These are phyloP conservation scores for Talaromyces sp. DNA, from an alignment of 2,329 filamentous ascomycete species.

Conservation along the genomic window DNA sequence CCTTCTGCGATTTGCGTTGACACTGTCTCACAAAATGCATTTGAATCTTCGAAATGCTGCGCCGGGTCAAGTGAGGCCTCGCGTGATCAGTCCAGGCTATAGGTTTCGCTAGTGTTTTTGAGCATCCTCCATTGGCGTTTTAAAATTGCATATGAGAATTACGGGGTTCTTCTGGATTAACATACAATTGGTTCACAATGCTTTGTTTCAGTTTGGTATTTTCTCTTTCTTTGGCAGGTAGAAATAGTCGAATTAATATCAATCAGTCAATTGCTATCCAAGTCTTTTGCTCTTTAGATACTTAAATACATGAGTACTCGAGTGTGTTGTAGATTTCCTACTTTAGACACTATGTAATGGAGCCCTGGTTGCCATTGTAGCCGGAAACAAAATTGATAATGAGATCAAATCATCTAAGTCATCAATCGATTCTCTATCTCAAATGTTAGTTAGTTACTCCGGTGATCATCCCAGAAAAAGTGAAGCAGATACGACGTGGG, in stretches of 20 bases:
- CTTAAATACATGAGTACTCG: too few species aligned
- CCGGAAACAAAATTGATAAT: background rate
- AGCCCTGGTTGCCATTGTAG: too few species aligned
- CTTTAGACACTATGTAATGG: too few species aligned
- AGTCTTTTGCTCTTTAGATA: too few species aligned
- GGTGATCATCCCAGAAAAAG: too few species aligned
- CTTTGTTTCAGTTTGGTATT: background rate
- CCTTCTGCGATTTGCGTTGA: conserved; percentile 18
- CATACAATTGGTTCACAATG: background rate
- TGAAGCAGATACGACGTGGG: background rate
- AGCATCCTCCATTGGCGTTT: background rate
- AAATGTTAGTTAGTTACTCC: too few species aligned
- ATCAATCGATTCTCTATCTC: background rate
- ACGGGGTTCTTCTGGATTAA: background rate
- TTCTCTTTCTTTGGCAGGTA: background rate
- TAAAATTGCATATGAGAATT: background rate
- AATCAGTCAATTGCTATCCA: too few species aligned
- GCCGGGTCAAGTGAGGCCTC: background rate
- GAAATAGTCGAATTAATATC: too few species aligned
- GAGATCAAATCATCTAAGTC: background rate
- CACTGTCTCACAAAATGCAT: conserved; percentile 21
- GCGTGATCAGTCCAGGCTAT: conserved; percentile 7
- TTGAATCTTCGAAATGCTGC: conserved; percentile 10
- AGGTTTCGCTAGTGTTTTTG: background rate
- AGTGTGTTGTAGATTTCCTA: too few species aligned